Evolutionary conservation across 345 rosid species (phyloP).

Genomic region (Pseudoturritis turrita): DNA sequence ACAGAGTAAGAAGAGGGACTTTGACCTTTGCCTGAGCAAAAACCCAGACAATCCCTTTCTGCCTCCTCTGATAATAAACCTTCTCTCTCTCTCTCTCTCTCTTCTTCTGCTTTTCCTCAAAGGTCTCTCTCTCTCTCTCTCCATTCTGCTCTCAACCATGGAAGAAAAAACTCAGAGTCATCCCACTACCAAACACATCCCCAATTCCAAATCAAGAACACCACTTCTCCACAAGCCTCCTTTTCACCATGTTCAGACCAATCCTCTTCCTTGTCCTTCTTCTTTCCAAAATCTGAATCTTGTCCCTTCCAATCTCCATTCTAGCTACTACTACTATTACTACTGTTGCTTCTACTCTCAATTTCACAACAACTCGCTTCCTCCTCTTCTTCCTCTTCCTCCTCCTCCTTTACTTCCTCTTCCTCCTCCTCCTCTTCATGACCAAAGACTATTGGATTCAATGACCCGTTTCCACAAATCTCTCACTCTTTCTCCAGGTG

Average conservation of each 20-base stretch:
- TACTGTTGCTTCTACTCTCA: conserved; percentile 53
- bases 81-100: conserved; percentile 18
- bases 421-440: conserved; percentile 39
- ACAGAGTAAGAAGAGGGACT: conserved; percentile 18
- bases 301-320: background rate
- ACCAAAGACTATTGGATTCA: conserved; percentile 40
- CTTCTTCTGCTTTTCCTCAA: conserved; percentile 2
- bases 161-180: conserved; percentile 47
- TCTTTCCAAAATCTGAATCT: conserved; percentile 15
- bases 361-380: conserved; percentile 44
- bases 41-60: conserved; percentile 30
- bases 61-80: conserved; percentile 24
- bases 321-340: conserved; percentile 35
- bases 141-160: conserved; percentile 36
- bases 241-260: conserved; percentile 33
- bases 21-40: conserved; percentile 33
- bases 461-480: conserved; percentile 55
- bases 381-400: conserved; percentile 57
- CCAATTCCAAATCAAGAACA: conserved; percentile 32
- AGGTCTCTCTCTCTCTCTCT: conserved; percentile 3
- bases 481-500: conserved; percentile 45
- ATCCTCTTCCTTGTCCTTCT: conserved; percentile 31
- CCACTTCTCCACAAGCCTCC: conserved; percentile 39
- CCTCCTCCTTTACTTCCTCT: conserved; percentile 50
- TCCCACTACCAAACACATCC: conserved; percentile 14